phyloP scores from a whole-genome alignment of 805 yeast genomes.

The Spathaspora girioi region DNA sequence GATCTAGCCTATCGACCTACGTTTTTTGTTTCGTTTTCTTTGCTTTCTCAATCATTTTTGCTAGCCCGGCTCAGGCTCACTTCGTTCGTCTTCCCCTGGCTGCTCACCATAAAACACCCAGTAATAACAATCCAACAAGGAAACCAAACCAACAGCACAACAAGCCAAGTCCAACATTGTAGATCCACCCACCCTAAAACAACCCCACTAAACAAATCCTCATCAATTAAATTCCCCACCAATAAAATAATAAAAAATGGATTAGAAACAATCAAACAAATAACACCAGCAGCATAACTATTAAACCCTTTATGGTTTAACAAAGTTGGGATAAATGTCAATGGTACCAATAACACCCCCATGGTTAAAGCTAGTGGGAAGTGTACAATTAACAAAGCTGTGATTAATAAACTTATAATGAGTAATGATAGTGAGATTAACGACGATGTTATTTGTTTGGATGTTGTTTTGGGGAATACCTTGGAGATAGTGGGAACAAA shows the following conservation, averaged over 20 bases:
- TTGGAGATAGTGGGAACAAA: constrained; percentile 9
- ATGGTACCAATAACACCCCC: constrained; percentile 71
- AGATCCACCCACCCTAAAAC: constrained; percentile 62
- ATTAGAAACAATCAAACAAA: constrained; percentile 43
- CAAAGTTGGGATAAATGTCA: constrained; percentile 53
- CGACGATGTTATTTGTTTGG: constrained; percentile 20
- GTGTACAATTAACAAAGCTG: constrained; percentile 75
- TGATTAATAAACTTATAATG: constrained; percentile 60
- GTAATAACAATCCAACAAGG: constrained; percentile 66
- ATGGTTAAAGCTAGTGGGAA: constrained; percentile 75
- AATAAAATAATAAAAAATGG: constrained; percentile 42
- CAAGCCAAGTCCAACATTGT: constrained; percentile 84
- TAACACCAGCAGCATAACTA: constrained; percentile 20
- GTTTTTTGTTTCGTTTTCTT: too few relatives aligned
- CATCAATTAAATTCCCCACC: constrained; percentile 23
- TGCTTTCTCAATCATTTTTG: too few relatives aligned
- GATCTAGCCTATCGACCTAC: too few relatives aligned
- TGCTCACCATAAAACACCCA: neutral
- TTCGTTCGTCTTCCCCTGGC: too few relatives aligned
- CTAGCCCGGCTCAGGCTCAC: too few relatives aligned
- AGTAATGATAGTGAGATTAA: constrained; percentile 48
- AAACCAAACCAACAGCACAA: constrained; percentile 71
- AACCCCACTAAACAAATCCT: constrained; percentile 47
- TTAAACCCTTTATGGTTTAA: neutral
- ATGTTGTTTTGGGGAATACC: constrained; percentile 10